Evolutionary conservation across 2,329 filamentous ascomycete genomes (phyloP), one percentile per base, ranked within the genome.

Genomic region (Fusarium succisae): DNA sequence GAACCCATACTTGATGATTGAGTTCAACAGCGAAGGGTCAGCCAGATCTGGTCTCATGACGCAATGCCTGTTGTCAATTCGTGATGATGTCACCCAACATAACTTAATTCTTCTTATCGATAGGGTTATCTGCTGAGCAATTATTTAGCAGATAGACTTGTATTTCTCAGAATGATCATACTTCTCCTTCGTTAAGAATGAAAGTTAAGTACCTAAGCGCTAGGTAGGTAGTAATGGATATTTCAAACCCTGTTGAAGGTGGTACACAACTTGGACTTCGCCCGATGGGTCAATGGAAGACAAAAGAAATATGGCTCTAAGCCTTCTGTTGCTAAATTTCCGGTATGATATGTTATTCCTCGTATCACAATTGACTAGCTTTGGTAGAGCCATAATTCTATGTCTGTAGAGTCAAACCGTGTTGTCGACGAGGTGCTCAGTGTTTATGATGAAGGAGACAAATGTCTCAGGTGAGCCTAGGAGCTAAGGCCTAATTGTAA

Each of bases 11-110:
- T 47, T 38, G 50, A 51, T 28, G 50, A 51, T 28, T 53, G 54
- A 58, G 39, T 30, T 50, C 58, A 54, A 54, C 38, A 58, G 44
- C 13, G 70, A 50, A 32, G 35, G 20, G 39, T 38, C 45, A 43
- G 56, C 62, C 35, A 47, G 63, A 63, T 63, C 57, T 54, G 64
- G 66, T 72, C 70, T 72, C 66, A 72, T 73, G 66, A 74, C 60
- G 66, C 56, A 73, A 73, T 73, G 48, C 44, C 57, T 67, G 54
- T 50, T 50, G 65, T 58, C 57, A 55, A 60, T 55, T 62, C 60
- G 73, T 66, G 65, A 72, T 72, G 59, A 73, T 66, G 60, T 61
- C 62, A 74, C 38, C 53, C 37, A 60, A 60, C 70, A 71, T 71
- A 63, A 57, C 56, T 32, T 60, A 50, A 54, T 63, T 24, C 10